Conservation (phyloP, 352 stramenopile genomes). For the Aphanomyces astaci region DNA sequence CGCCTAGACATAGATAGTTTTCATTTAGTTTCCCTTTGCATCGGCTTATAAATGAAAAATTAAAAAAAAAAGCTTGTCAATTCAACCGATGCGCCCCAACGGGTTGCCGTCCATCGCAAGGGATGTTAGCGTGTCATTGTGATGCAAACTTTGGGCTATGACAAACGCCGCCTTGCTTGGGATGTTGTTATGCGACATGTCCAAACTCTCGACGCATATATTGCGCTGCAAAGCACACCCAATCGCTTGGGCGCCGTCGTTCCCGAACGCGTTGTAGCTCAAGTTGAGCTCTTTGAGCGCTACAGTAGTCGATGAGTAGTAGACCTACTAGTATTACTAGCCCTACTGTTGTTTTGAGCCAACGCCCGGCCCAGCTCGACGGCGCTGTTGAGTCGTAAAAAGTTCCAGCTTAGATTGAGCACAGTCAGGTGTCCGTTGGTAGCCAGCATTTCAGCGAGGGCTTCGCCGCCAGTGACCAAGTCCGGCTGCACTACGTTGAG, state of each 20-base stretch:
- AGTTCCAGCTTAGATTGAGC: conserved; percentile 84
- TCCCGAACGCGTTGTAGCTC: conserved; percentile 65
- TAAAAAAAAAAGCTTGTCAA: no score
- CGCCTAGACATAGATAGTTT: conserved; percentile 44
- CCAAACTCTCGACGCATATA: conserved; percentile 40
- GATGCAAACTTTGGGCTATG: conserved; percentile 52
- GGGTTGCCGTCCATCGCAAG: conserved; percentile 61
- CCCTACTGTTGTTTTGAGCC: conserved; percentile 45
- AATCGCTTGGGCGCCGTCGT: conserved; percentile 58
- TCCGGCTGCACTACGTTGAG: conserved; percentile 81
- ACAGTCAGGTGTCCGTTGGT: conserved; percentile 69
- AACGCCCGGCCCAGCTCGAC: conserved; percentile 50
- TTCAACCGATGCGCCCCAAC: conserved; percentile 54
- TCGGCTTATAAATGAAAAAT: conserved; percentile 48
- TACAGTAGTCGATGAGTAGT: neutral
- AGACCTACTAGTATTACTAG: neutral
- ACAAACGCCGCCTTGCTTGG: conserved; percentile 49
- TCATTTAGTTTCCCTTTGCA: conserved; percentile 40
- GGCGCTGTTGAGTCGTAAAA: conserved; percentile 58
- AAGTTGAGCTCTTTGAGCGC: conserved; percentile 57
- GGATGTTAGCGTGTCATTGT: conserved; percentile 34
- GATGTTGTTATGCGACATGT: conserved; percentile 73
- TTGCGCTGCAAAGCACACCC: conserved; percentile 54
- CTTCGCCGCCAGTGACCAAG: conserved; percentile 75
- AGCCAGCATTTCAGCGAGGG: conserved; percentile 75